Evolutionary conservation across 1,139 yeast genomes (phyloP).

Genomic region (Scheffersomyces illinoinensis): DNA sequence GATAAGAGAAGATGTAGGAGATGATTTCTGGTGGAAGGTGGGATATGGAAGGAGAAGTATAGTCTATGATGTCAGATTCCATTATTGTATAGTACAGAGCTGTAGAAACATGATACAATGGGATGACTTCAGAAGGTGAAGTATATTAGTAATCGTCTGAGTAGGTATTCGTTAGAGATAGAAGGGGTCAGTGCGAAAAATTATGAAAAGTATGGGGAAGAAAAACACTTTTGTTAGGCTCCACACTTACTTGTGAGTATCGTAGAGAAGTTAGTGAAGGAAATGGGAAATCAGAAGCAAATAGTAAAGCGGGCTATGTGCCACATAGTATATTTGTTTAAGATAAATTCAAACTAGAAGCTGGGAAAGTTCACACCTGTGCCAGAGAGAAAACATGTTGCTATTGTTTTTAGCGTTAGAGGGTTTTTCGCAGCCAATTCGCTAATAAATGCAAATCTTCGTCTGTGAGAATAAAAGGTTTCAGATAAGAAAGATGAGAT

Average conservation of each 20-base stretch:
- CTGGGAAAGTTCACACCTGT: too few relatives aligned
- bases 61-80: neutral
- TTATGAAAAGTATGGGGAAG: neutral
- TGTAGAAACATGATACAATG: neutral
- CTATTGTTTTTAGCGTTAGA: too few relatives aligned
- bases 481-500: neutral
- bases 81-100: neutral
- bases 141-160: neutral
- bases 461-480: neutral
- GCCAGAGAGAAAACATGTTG: too few relatives aligned
- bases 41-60: neutral
- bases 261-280: neutral
- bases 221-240: neutral
- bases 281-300: neutral
- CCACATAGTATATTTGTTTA: too few relatives aligned
- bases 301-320: neutral
- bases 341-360: too few relatives aligned
- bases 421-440: too few relatives aligned
- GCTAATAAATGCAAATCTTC: too few relatives aligned
- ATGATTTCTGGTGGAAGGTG: constrained; percentile 15
- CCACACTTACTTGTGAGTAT: neutral
- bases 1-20: constrained; percentile 8
- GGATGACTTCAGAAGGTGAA: neutral
- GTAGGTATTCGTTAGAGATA: neutral
- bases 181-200: neutral